Base-by-base conservation (phyloP, 352 stramenopile genomes). In the Phytopythium helicoides region DNA sequence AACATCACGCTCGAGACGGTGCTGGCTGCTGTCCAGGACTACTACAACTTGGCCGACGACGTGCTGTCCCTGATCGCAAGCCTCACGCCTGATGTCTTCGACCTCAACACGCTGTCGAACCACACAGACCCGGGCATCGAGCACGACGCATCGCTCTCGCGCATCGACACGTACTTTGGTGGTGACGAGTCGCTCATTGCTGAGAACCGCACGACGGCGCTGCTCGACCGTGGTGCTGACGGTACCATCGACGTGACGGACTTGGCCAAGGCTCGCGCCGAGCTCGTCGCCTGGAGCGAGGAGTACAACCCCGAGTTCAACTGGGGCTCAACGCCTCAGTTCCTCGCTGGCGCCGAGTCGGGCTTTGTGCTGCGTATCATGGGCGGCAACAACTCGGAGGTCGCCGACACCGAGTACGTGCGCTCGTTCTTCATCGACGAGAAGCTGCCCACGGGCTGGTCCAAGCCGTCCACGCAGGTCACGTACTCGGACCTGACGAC, bases 161-260 rank as follows among this genome's bases (percentile, higher is more conserved):
- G 55, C 26, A 45, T 64, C 22, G 55, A 68, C 50, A 62, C 47
- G 36, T 67, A 67, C 60, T 67, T 63, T 12, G 60, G 55, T 3
- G 55, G 26, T 11, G 55, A 64, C 39, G 49, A 58, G 39, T 36
- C 42, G 15, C 60, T 68, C 31, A 61, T 64, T 35, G 61, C 62
- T 19, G 25, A 52, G 50, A 53, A 61, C 21, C 40, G 54, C 2
- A 68, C 54, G 14, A 47, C 58, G 45, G 55, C n/a, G 1, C 44
- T 50, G 44, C 44, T 50, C 3, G 3, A 11, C 4, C 44, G 44
- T 6, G 47, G 55, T 14, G 23, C 51, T 2, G 60, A 68, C 31
- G 60, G 60, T 1, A 57, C 49, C 0, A 40, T 68, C 1, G 16
- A 54, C 26, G 25, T 55, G 12, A 35, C 35, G 23, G 60, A 63